A percentile compares a stretch with the other conserved stretches of the same genome.
Evolutionary conservation across 768 basidiomycete genomes (phyloP).

Genomic region (Exsudoporus frostii): DNA sequence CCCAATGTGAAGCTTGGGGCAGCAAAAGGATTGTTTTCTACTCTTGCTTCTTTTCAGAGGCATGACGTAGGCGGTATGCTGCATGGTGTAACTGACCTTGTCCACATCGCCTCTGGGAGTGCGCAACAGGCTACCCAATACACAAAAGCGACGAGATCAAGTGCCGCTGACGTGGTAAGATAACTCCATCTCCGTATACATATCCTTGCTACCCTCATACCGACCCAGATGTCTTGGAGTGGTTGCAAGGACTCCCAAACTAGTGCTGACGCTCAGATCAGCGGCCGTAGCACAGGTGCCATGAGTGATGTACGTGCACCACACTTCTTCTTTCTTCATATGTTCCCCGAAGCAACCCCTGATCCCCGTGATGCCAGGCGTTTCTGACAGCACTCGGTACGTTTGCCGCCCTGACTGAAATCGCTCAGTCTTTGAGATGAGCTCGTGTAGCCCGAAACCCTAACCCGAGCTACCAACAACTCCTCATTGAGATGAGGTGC

Average conservation of each 20-base stretch:
- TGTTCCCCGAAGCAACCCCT: neutral
- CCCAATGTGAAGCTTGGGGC: conserved; percentile 87
- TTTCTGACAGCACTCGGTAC: conserved; percentile 56
- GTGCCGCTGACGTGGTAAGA: conserved; percentile 83
- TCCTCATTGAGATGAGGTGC: conserved; percentile 45
- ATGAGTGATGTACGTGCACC: conserved; percentile 66
- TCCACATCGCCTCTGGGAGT: conserved; percentile 71
- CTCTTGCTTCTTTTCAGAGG: conserved; percentile 69
- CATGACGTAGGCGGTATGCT: conserved; percentile 82
- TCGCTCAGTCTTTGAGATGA: neutral
- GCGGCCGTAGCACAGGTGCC: conserved; percentile 67
- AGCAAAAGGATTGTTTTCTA: conserved; percentile 79
- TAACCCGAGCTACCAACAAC: conserved; percentile 50
- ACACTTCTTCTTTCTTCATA: neutral
- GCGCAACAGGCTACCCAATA: conserved; percentile 60
- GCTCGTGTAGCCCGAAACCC: conserved; percentile 38
- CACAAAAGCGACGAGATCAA: conserved; percentile 63
- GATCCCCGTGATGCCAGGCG: conserved; percentile 34
- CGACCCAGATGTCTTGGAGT: conserved; percentile 72
- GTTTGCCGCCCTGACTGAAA: conserved; percentile 8
- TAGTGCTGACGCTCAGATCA: conserved; percentile 72
- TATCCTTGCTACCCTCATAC: neutral
- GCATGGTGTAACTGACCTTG: conserved; percentile 64
- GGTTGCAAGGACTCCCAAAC: conserved; percentile 81
- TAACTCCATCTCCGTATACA: neutral